These are phyloP conservation scores for Heterotrichella gracilis DNA, from an alignment of 352 stramenopile species.

Conservation along the genomic window DNA sequence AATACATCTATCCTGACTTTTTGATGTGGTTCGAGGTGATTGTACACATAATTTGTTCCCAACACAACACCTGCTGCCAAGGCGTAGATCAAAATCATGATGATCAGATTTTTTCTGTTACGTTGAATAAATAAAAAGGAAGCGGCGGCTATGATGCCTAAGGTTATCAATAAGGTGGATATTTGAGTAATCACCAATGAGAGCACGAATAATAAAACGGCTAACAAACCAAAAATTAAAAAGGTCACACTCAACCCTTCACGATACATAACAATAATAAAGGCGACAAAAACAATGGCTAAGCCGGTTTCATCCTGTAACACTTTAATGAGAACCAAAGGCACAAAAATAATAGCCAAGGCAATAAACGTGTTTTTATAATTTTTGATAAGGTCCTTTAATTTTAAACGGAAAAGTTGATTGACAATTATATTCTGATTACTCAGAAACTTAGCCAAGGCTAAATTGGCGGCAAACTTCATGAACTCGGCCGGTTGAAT, in stretches of 20 bases:
- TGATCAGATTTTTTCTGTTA: not conserved
- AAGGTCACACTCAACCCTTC: not conserved
- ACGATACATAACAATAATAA: not conserved
- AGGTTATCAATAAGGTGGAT: not conserved
- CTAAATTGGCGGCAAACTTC: not conserved
- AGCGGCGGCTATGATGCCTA: not conserved
- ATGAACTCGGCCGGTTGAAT: not conserved
- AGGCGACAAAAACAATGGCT: not conserved
- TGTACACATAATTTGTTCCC: not conserved
- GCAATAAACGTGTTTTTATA: slow-evolving; percentile 4
- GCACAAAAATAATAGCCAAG: not conserved
- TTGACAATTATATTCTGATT: not conserved
- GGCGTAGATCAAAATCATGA: not conserved
- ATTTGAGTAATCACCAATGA: slow-evolving; percentile 7
- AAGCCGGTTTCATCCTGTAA: not conserved
- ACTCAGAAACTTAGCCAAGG: not conserved
- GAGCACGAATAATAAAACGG: not conserved
- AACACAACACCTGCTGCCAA: not conserved
- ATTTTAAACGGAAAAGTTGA: not conserved
- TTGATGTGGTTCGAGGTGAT: not conserved
- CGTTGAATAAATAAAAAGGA: slow-evolving; percentile 4
- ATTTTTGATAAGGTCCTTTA: not conserved
- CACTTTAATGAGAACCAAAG: not conserved
- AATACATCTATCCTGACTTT: not conserved
- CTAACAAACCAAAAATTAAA: not conserved